Percentiles rank a stretch among this genome's conserved stretches.
These are phyloP conservation scores for Boletus semigastroideus DNA, from an alignment of 1,284 basidiomycete species.

Conservation along the genomic window DNA sequence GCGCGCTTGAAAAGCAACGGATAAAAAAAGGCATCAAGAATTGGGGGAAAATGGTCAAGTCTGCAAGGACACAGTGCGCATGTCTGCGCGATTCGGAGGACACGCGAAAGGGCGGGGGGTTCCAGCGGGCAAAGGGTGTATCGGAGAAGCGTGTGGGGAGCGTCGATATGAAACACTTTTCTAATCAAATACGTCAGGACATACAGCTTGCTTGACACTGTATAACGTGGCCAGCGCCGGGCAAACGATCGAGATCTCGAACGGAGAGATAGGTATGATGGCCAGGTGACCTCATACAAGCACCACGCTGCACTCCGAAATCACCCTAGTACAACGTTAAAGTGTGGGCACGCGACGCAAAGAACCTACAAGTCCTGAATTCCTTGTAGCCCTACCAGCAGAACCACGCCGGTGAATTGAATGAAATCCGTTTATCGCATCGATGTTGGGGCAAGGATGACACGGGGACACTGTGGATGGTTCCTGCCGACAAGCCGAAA, in stretches of 20 bases:
- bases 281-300: slow-evolving; percentile 10
- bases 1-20: not conserved
- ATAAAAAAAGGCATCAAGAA: slow-evolving; percentile 6
- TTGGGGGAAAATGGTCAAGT: slow-evolving; percentile 4
- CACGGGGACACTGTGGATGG: slow-evolving; percentile 1
- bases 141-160: slow-evolving; percentile 25
- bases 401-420: slow-evolving; percentile 19
- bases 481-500: slow-evolving; percentile 14
- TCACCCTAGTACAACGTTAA: not conserved
- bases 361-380: slow-evolving; percentile 1
- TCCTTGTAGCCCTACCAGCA: slow-evolving; percentile 10
- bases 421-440: slow-evolving; percentile 14
- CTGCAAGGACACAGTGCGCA: not conserved
- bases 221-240: slow-evolving; percentile 10
- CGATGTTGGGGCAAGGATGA: slow-evolving; percentile 2
- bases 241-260: slow-evolving; percentile 17
- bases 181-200: slow-evolving; percentile 23
- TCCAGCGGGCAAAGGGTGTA: slow-evolving; percentile 23
- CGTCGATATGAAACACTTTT: slow-evolving; percentile 26
- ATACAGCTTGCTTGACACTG: not conserved
- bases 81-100: not conserved
- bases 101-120: slow-evolving; percentile 3
- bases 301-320: not conserved
- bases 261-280: slow-evolving; percentile 2
- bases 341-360: slow-evolving; percentile 7